Evolutionary conservation across 2,329 filamentous ascomycete species (phyloP).

Genomic region (Neopestalotiopsis sp.): DNA sequence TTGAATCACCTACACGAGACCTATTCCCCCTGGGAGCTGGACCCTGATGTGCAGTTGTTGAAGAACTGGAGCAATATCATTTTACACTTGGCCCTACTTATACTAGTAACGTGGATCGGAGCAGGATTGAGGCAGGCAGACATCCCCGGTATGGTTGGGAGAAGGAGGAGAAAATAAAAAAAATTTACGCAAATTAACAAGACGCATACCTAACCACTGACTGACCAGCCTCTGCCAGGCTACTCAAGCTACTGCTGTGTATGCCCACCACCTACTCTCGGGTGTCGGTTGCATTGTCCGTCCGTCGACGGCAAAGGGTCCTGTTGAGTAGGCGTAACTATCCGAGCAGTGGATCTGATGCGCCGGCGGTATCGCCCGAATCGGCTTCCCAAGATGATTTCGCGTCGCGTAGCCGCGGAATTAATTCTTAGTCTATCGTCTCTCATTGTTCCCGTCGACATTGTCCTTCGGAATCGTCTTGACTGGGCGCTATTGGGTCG

Average conservation of each 20-base stretch:
- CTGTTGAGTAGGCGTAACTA: neutral
- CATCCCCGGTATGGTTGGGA: no score
- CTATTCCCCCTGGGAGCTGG: neutral
- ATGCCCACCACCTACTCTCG: neutral
- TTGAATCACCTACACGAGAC: neutral
- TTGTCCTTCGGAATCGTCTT: no score
- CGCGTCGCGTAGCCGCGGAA: constrained; percentile 1
- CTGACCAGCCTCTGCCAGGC: neutral
- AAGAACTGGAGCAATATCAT: neutral
- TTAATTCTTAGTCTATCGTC: neutral
- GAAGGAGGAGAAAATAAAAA: neutral
- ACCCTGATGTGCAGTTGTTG: neutral
- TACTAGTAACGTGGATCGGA: neutral
- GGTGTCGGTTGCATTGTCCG: constrained; percentile 1
- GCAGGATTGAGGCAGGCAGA: neutral
- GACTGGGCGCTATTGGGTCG: no score
- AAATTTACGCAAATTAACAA: neutral
- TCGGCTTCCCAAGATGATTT: neutral
- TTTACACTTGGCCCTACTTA: neutral
- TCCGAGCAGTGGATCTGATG: constrained; percentile 2
- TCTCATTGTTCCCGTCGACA: neutral
- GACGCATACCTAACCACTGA: neutral
- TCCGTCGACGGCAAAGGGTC: constrained; percentile 1
- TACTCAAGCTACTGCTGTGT: no score
- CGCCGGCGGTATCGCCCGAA: constrained; percentile 7